Conservation (phyloP, 2,329 filamentous ascomycete species). For the Scedosporium minutisporum region DNA sequence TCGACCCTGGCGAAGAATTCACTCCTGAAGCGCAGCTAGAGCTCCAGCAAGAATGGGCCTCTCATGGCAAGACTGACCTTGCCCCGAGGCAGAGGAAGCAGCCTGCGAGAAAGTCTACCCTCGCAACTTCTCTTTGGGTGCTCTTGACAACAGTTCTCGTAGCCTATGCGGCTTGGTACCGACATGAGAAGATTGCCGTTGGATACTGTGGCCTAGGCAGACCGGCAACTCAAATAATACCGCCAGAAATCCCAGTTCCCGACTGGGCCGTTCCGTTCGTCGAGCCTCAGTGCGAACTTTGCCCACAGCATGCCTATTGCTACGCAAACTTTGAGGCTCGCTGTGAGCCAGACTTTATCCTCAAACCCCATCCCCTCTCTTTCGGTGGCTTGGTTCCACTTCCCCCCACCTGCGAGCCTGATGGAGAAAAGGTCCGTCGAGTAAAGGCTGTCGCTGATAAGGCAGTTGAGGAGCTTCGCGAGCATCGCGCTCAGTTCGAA, state of each 20-base stretch:
- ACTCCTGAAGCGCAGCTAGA: conserved; percentile 84
- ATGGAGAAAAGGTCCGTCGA: conserved; percentile 81
- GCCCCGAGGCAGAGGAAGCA: conserved; percentile 32
- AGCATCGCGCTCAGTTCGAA: conserved; percentile 80
- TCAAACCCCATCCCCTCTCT: conserved; percentile 75
- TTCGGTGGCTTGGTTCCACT: conserved; percentile 73
- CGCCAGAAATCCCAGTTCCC: conserved; percentile 48
- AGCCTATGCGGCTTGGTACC: conserved; percentile 72
- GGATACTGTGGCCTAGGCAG: conserved; percentile 87
- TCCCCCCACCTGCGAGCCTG: conserved; percentile 85
- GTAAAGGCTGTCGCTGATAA: conserved; percentile 82
- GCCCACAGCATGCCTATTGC: conserved; percentile 84
- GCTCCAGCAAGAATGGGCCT: conserved; percentile 58
- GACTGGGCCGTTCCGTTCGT: conserved; percentile 61
- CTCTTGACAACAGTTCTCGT: conserved; percentile 60
- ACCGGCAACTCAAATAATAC: conserved; percentile 41
- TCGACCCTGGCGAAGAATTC: conserved; percentile 81
- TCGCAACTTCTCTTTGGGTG: conserved; percentile 59
- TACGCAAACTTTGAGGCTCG: conserved; percentile 65
- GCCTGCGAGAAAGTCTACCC: conserved; percentile 30
- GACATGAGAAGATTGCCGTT: conserved; percentile 91
- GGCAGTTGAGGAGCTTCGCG: conserved; percentile 75
- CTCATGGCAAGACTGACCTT: conserved; percentile 38
- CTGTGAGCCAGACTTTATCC: conserved; percentile 81
- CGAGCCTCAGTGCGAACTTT: conserved; percentile 78